A percentile compares a stretch with the other conserved stretches of the same genome.
phyloP scores from a whole-genome alignment of 2,329 filamentous ascomycete species.

The Cordyceps militaris region DNA sequence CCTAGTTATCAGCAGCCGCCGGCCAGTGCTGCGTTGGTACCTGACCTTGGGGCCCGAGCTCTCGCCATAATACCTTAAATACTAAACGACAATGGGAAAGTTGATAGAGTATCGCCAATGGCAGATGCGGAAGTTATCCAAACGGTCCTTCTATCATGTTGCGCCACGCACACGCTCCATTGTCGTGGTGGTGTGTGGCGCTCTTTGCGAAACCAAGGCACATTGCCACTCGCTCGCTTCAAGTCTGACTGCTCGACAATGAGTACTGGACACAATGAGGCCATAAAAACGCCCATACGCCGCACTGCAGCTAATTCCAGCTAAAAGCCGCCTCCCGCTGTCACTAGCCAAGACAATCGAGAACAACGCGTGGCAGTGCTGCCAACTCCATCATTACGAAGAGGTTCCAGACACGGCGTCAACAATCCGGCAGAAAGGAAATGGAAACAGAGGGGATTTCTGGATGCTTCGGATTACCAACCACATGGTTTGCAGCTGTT shows the following conservation, averaged over 20 bases:
- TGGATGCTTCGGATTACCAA: background rate
- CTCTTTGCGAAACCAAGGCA: too few relatives aligned
- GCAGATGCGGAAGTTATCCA: background rate
- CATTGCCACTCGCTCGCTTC: too few relatives aligned
- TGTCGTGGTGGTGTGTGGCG: too few relatives aligned
- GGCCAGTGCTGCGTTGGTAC: conserved; percentile 3
- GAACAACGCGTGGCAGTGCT: background rate
- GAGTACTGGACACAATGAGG: too few relatives aligned
- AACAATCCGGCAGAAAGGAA: background rate
- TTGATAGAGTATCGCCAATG: background rate
- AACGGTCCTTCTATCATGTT: too few relatives aligned
- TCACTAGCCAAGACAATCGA: background rate
- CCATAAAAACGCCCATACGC: background rate
- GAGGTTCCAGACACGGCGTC: background rate
- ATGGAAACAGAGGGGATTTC: background rate
- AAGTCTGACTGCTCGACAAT: too few relatives aligned
- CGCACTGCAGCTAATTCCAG: background rate
- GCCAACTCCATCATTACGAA: background rate
- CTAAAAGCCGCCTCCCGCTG: conserved; percentile 7
- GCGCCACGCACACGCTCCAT: too few relatives aligned
- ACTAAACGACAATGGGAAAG: background rate
- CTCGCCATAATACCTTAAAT: background rate
- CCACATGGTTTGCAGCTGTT: too few relatives aligned
- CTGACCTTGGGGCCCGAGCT: conserved; percentile 1
- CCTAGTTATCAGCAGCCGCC: background rate